phyloP scores from a whole-genome alignment of 768 basidiomycete genomes.

The Mycena haematopus region DNA sequence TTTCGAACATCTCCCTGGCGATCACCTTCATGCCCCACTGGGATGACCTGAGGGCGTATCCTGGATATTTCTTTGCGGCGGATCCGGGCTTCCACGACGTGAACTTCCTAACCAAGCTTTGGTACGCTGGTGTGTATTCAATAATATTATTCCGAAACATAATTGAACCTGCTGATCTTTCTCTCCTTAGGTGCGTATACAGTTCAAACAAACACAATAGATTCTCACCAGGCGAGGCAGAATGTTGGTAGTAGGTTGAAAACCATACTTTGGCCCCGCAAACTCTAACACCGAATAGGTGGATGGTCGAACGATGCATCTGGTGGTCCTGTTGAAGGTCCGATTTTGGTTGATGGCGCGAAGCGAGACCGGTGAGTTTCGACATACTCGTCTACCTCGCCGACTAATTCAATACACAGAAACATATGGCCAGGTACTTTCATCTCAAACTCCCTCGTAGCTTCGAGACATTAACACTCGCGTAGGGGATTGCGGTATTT shows the following conservation, averaged over 20 bases:
- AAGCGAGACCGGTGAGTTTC: conserved; percentile 53
- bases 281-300: conserved; percentile 33
- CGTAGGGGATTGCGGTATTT: conserved; percentile 51
- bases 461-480: neutral
- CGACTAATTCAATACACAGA: conserved; percentile 20
- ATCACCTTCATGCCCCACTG: conserved; percentile 57
- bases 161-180: neutral
- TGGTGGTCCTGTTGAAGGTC: conserved; percentile 52
- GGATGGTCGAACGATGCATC: conserved; percentile 55
- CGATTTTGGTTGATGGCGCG: conserved; percentile 59
- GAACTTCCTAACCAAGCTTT: conserved; percentile 55
- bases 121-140: conserved; percentile 51
- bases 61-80: conserved; percentile 53
- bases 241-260: conserved; percentile 22
- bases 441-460: neutral
- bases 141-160: too few relatives aligned
- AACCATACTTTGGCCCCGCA: neutral
- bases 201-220: conserved; percentile 56
- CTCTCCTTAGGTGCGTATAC: conserved; percentile 47
- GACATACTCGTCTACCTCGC: neutral
- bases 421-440: conserved; percentile 37
- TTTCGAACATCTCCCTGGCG: conserved; percentile 51
- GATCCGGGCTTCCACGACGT: conserved; percentile 51
- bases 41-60: conserved; percentile 50
- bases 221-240: conserved; percentile 42